These are phyloP conservation scores for Penicillium ucsense DNA, from an alignment of 495 filamentous ascomycete genomes.

Conservation along the genomic window DNA sequence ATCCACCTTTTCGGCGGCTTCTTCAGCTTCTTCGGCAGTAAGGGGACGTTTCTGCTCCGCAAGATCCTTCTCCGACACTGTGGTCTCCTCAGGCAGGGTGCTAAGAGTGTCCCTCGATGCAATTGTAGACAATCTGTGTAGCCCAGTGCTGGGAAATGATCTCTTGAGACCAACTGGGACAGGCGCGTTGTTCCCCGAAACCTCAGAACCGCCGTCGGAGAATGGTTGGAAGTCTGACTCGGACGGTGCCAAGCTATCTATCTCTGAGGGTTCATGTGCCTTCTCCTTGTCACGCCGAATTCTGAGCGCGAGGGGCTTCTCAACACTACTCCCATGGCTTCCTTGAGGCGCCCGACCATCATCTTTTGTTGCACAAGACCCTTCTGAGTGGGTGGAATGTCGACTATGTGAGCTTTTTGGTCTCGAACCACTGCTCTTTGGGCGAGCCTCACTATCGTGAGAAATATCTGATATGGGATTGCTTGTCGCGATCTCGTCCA, in stretches of 20 bases:
- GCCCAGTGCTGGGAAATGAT: constrained; percentile 52
- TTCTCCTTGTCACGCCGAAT: constrained; percentile 9
- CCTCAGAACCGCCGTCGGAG: constrained; percentile 29
- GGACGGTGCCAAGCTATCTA: constrained; percentile 16
- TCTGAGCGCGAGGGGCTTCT: constrained; percentile 2
- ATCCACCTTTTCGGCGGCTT: constrained; percentile 31
- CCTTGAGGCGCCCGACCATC: constrained; percentile 8
- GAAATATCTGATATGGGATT: constrained; percentile 15
- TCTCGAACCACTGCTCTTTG: constrained; percentile 18
- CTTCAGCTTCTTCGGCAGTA: constrained; percentile 6
- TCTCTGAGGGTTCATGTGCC: constrained; percentile 9
- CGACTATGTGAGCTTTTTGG: constrained; percentile 20
- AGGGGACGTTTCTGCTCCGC: neutral
- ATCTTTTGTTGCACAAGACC: constrained; percentile 2
- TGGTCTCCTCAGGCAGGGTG: constrained; percentile 28
- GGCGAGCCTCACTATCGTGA: constrained; percentile 15
- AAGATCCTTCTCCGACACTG: constrained; percentile 3
- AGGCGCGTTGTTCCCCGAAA: constrained; percentile 29
- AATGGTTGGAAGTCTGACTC: constrained; percentile 20
- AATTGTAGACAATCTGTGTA: constrained; percentile 67
- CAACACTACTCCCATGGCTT: constrained; percentile 2
- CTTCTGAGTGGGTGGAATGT: constrained; percentile 19
- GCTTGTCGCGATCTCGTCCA: constrained; percentile 8
- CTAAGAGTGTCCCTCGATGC: constrained; percentile 53
- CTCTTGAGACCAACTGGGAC: constrained; percentile 33